These are phyloP conservation scores for Micromonas pusilla DNA, from an alignment of 139 green algal species.

Conservation along the genomic window DNA sequence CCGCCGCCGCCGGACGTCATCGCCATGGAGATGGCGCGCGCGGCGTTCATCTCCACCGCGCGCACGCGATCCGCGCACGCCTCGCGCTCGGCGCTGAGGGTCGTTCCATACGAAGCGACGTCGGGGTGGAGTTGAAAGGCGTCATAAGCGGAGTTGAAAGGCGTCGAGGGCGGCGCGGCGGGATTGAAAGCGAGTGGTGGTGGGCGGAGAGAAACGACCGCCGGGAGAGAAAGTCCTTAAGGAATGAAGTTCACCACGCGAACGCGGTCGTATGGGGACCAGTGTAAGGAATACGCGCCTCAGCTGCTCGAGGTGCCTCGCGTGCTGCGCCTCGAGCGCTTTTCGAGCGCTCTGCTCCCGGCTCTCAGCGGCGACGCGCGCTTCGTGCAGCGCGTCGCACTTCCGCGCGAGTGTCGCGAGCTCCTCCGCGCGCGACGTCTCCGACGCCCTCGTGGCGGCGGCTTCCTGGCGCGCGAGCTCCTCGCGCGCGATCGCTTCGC, in stretches of 20 bases:
- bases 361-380: neutral
- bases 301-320: constrained; percentile 23
- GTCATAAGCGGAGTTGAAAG: too few species aligned
- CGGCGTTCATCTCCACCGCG: neutral
- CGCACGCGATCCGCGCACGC: neutral
- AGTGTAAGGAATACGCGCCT: too few species aligned
- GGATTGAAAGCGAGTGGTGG: too few species aligned
- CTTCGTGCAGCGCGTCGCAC: neutral
- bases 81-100: neutral
- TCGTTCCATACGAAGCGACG: too few species aligned
- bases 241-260: too few species aligned
- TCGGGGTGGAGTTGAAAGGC: too few species aligned
- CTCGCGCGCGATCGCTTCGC: neutral
- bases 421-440: neutral
- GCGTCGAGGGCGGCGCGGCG: too few species aligned
- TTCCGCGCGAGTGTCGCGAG: neutral
- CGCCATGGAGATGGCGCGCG: neutral
- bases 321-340: neutral
- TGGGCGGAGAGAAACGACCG: too few species aligned
- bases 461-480: neutral
- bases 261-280: too few species aligned
- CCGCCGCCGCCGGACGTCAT: neutral
- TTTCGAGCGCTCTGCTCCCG: neutral
- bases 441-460: neutral
- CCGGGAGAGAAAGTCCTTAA: too few species aligned